These are phyloP conservation scores for Beauveria brongniartii DNA, from an alignment of 2,329 filamentous ascomycete genomes.

Conservation along the genomic window DNA sequence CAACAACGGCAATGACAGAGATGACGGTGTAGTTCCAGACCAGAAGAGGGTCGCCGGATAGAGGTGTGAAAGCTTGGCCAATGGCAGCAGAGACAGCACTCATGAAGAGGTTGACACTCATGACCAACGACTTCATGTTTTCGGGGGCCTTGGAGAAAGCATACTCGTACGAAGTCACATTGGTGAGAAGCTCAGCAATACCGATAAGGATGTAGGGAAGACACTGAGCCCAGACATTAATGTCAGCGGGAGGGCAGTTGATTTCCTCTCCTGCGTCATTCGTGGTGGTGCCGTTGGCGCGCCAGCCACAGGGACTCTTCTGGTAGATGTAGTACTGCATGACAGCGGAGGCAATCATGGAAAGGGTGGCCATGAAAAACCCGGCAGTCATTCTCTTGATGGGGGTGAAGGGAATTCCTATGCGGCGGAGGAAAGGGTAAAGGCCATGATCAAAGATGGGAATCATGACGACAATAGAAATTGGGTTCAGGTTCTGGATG, in stretches of 20 bases:
- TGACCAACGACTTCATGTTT: slow-evolving; percentile 75
- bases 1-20: slow-evolving; percentile 53
- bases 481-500: slow-evolving; percentile 67
- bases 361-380: slow-evolving; percentile 56
- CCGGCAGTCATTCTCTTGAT: slow-evolving; percentile 68
- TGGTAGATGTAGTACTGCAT: slow-evolving; percentile 58
- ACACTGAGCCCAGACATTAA: slow-evolving; percentile 57
- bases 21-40: slow-evolving; percentile 65
- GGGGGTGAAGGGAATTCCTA: slow-evolving; percentile 60
- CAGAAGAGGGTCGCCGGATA: slow-evolving; percentile 56
- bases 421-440: slow-evolving; percentile 59
- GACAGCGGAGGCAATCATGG: slow-evolving; percentile 51
- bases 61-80: slow-evolving; percentile 57
- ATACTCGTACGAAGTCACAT: slow-evolving; percentile 60
- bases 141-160: slow-evolving; percentile 70
- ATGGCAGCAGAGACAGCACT: slow-evolving; percentile 61
- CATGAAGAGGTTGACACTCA: slow-evolving; percentile 62
- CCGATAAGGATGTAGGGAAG: slow-evolving; percentile 44
- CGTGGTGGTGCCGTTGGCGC: slow-evolving; percentile 31
- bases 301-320: slow-evolving; percentile 49
- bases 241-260: slow-evolving; percentile 45
- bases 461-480: slow-evolving; percentile 68
- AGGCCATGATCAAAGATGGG: slow-evolving; percentile 61
- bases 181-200: slow-evolving; percentile 45
- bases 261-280: slow-evolving; percentile 22